phyloP scores from a whole-genome alignment of 805 yeast genomes.

The Ogataea methanolica region DNA sequence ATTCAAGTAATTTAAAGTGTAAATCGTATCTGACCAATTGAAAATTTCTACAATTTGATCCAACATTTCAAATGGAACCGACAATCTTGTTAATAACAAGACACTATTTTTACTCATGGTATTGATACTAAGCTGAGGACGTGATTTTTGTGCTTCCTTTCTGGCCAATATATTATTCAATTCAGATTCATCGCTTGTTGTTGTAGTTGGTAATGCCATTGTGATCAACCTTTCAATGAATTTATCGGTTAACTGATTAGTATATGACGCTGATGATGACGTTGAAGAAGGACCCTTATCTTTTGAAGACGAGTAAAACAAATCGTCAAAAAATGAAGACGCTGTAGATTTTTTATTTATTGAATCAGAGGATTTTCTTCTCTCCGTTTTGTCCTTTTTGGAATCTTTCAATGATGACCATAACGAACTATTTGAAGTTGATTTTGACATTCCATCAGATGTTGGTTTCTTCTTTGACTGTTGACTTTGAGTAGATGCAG shows the following conservation, averaged over 20 bases:
- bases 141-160: slow-evolving; percentile 50
- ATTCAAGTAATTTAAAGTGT: slow-evolving; percentile 52
- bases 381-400: not conserved
- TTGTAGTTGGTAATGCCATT: slow-evolving; percentile 66
- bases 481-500: not conserved
- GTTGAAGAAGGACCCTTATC: slow-evolving; percentile 1
- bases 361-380: not conserved
- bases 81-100: slow-evolving; percentile 54
- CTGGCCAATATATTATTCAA: slow-evolving; percentile 42
- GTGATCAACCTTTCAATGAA: slow-evolving; percentile 65
- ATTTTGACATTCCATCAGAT: slow-evolving; percentile 1
- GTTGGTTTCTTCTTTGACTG: not conserved
- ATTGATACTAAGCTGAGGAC: slow-evolving; percentile 70
- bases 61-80: slow-evolving; percentile 55
- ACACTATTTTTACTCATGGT: slow-evolving; percentile 66
- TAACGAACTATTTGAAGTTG: slow-evolving; percentile 7
- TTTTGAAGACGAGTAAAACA: slow-evolving; percentile 13
- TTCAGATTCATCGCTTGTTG: slow-evolving; percentile 38
- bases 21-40: slow-evolving; percentile 61
- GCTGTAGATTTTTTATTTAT: slow-evolving; percentile 1
- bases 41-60: slow-evolving; percentile 53
- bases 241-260: slow-evolving; percentile 50
- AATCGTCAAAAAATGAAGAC: slow-evolving; percentile 19
- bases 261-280: slow-evolving; percentile 7
- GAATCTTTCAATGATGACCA: slow-evolving; percentile 15